Base-by-base conservation (phyloP, 495 filamentous ascomycete species). In the Talaromyces borbonicus region DNA sequence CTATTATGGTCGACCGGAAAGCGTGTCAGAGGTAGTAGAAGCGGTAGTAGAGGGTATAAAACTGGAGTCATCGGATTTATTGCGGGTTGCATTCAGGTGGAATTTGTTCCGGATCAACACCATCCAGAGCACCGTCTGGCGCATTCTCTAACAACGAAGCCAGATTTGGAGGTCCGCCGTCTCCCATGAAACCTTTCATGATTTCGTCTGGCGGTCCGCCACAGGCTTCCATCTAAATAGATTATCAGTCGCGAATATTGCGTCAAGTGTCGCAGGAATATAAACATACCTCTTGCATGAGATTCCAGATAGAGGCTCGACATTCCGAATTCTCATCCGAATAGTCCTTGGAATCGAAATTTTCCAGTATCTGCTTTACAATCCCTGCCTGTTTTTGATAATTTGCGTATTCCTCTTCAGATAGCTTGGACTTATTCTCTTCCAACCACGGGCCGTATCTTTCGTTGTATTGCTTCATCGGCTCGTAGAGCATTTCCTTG, bases 401-500 rank as follows among this genome's bases (percentile, higher is more conserved):
- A 41, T 85, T 66, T 54, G 74, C 74, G 58, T 90, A 58, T 55
- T 96, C 90, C 38, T 85, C 87, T 26, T 68, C 64, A 1, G 72
- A 46, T 2, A 80, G 63, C 45, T 72, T 82, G 5, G 56, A 73
- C 50, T 69, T 73, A 56, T 95, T 90, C 65, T 86, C 83, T 51
- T 73, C 75, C 58, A 98, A 68, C 92, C 92, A 98, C 3, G 60
- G 76, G 0, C 85, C 88, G 56, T 90, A 98, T 63, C 95, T 96
- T 19, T 83, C 81, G 57, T 90, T 69, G 49, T 97, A 63, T 65
- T 98, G 93, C 68, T 92, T 94, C 90, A 98, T 96, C 12, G 92
- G 92, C 66, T 96, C 90, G 56, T 98, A 96, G 33, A 98, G 67
- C 48, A 98, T 95, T 56, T 98, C 92, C 69, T 95, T 97, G 57